Evolutionary conservation across 2,329 filamentous ascomycete genomes (phyloP).

Genomic region (Tympanopsis confertula): DNA sequence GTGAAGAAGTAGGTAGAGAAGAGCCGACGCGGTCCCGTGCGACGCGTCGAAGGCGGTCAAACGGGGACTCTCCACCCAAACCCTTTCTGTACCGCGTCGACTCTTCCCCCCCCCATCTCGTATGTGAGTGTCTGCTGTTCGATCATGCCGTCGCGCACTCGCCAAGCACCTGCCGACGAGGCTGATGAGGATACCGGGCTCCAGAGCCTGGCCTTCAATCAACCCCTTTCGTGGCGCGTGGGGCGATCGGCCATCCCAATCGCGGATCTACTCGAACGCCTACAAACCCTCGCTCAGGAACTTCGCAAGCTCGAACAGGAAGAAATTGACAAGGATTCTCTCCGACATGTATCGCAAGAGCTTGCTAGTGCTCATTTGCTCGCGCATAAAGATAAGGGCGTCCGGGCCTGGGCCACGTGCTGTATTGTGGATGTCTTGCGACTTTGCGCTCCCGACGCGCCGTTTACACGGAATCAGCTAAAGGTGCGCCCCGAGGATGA

Average conservation of each 20-base stretch:
- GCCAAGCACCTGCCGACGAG: too few species aligned
- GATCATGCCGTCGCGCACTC: too few species aligned
- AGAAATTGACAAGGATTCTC: conserved; percentile 42
- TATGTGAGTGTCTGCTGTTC: too few species aligned
- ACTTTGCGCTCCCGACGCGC: conserved; percentile 57
- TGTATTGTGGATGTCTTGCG: conserved; percentile 59
- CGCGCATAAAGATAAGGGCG: conserved; percentile 54
- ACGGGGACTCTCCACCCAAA: too few species aligned
- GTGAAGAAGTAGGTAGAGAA: too few species aligned
- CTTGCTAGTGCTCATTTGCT: conserved; percentile 46
- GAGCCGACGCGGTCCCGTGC: too few species aligned
- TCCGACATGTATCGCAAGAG: conserved; percentile 50
- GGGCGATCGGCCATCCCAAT: conserved; percentile 48
- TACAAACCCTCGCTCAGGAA: conserved; percentile 47
- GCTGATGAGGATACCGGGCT: too few species aligned
- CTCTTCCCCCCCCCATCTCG: too few species aligned
- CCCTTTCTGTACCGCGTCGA: too few species aligned
- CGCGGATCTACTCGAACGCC: conserved; percentile 45
- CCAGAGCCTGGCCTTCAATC: conserved; percentile 39
- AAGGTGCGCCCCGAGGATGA: conserved; percentile 30
- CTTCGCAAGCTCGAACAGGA: conserved; percentile 51
- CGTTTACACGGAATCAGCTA: conserved; percentile 51
- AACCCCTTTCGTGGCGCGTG: conserved; percentile 51
- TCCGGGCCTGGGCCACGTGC: conserved; percentile 50
- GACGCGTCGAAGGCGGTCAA: too few species aligned